A percentile compares a stretch with the other conserved stretches of the same genome.
Evolutionary conservation across 2,329 filamentous ascomycete species (phyloP).

Genomic region (Fusarium euwallaceae): DNA sequence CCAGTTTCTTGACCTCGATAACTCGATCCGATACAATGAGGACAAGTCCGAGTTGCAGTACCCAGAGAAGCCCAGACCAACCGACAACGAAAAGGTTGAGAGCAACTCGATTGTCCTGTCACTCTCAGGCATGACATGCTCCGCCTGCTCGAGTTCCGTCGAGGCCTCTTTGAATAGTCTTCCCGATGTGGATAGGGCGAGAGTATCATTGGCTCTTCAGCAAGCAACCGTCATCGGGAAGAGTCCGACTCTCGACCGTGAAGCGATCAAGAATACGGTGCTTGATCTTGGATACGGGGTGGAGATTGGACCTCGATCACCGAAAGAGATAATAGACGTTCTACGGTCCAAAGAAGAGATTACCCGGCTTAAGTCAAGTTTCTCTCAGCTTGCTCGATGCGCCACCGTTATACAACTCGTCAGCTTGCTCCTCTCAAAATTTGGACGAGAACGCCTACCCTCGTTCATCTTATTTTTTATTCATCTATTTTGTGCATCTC

Average conservation of each 20-base stretch:
- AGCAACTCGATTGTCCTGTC: background rate
- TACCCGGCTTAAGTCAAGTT: background rate
- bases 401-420: background rate
- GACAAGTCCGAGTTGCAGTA: background rate
- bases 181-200: background rate
- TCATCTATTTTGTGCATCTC: background rate
- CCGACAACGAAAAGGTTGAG: background rate
- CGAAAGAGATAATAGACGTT: slow-evolving; percentile 8
- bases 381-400: slow-evolving; percentile 4
- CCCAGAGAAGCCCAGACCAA: background rate
- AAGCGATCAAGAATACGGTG: background rate
- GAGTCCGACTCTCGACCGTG: background rate
- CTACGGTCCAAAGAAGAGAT: slow-evolving; percentile 7
- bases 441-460: background rate
- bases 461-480: background rate
- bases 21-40: slow-evolving; percentile 21
- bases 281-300: slow-evolving; percentile 8
- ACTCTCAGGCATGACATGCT: slow-evolving; percentile 13
- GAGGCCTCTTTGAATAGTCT: background rate
- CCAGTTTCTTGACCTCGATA: slow-evolving; percentile 18
- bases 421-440: background rate
- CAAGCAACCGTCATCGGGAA: slow-evolving; percentile 13
- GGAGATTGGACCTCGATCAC: slow-evolving; percentile 8
- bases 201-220: slow-evolving; percentile 4
- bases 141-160: slow-evolving; percentile 6